Conservation (phyloP, 305 asterid genomes). For the Fraxinus greggii region DNA sequence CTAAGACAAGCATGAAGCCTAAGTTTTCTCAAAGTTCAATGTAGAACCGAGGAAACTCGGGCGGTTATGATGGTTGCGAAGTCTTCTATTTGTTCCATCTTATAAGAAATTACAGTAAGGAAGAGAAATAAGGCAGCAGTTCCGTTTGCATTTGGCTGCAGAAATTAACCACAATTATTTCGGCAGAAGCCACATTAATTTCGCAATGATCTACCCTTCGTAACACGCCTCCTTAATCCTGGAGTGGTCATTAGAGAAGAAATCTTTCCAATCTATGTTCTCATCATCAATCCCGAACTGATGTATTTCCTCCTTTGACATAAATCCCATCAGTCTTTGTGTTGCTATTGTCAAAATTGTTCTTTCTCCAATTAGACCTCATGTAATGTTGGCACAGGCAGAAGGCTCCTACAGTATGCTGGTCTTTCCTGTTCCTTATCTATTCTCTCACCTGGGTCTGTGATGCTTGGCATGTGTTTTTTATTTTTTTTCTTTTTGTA, state of each 20-base stretch:
- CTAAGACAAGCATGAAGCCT: not conserved
- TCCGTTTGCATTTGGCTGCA: not conserved
- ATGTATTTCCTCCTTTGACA: conserved; percentile 69
- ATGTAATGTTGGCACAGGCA: not conserved
- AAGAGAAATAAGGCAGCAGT: not conserved
- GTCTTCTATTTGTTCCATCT: not conserved
- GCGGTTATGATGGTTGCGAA: not conserved
- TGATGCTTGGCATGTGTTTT: conserved; percentile 34
- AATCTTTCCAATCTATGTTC: conserved; percentile 85
- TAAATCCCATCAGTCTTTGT: conserved; percentile 56
- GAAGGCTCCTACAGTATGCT: not conserved
- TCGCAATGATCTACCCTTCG: conserved; percentile 76
- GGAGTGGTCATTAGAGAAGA: conserved; percentile 79
- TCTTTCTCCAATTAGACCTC: not conserved
- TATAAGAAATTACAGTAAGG: not conserved
- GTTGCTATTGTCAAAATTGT: conserved; percentile 39
- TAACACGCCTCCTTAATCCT: conserved; percentile 82
- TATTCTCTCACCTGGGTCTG: conserved; percentile 43
- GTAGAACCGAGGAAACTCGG: conserved; percentile 18
- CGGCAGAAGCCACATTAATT: conserved; percentile 25
- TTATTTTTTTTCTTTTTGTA: not conserved
- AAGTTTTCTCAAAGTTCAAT: conserved; percentile 10
- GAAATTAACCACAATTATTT: conserved; percentile 10
- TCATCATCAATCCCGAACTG: conserved; percentile 80
- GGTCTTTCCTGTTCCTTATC: not conserved